Evolutionary conservation across 805 yeast species (phyloP).

Genomic region (Metschnikowia vanudenii): DNA sequence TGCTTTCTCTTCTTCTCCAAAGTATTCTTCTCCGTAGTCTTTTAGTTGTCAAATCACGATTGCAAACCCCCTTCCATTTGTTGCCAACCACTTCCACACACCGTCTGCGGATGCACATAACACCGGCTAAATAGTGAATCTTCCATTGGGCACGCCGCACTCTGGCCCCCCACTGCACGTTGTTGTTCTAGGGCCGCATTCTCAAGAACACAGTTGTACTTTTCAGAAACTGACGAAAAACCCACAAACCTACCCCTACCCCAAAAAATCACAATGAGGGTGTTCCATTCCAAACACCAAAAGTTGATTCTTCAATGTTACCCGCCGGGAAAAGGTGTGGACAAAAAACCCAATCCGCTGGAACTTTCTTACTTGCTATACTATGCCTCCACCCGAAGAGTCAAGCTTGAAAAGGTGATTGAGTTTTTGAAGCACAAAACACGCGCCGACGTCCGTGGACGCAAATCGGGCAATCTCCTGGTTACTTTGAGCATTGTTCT

Average conservation of each 20-base stretch:
- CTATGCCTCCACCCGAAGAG: constrained; percentile 86
- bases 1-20: too few relatives aligned
- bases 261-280: constrained; percentile 21
- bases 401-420: constrained; percentile 85
- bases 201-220: too few relatives aligned
- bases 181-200: too few relatives aligned
- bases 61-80: too few relatives aligned
- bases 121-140: too few relatives aligned
- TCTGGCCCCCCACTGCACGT: too few relatives aligned
- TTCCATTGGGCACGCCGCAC: too few relatives aligned
- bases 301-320: constrained; percentile 87
- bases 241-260: not conserved
- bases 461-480: constrained; percentile 72
- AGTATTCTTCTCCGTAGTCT: too few relatives aligned
- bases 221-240: too few relatives aligned
- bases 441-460: constrained; percentile 54
- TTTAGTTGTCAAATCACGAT: too few relatives aligned
- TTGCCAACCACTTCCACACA: too few relatives aligned
- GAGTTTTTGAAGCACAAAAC: constrained; percentile 64
- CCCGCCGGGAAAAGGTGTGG: constrained; percentile 82
- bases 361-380: constrained; percentile 85
- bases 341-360: constrained; percentile 88
- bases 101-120: too few relatives aligned
- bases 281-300: constrained; percentile 81
- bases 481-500: constrained; percentile 74